Evolutionary conservation across 352 stramenopile species (phyloP), one percentile per base, ranked within the genome.

Genomic region (Globisporangium spinosum): DNA sequence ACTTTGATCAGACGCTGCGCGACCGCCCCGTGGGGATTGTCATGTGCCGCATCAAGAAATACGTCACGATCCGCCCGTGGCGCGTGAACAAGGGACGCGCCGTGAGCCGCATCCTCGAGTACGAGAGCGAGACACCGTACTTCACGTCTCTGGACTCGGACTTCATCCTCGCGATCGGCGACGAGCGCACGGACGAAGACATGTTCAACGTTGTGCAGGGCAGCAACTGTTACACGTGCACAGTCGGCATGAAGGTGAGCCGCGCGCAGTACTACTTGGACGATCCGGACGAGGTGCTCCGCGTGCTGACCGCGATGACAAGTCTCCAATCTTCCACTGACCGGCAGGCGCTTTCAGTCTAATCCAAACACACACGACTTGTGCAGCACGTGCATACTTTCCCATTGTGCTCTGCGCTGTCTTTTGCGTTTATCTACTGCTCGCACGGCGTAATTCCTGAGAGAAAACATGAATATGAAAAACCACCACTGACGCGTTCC

Each of bases 171-270:
- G 86, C 85, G 1, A 73, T 96, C 34, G 89, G 89, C 5, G 89
- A 96, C 64, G 89, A 96, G 66, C 82, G 89, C 54, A 95, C 89
- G 38, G 89, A 96, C 62, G 89, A 96, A 77, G 87, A 96, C 59
- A 96, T 96, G 87, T 96, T 95, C 61, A 89, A 96, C 67, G 87
- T 96, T 38, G 83, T 96, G 38, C 89, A 96, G 69, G 89, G 87
- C 29, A 90, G 77, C 71, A 93, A 96, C 62, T 95, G 89, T 71
- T 96, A 95, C 75, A 96, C 89, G 1, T 92, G 83, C 72, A 93
- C 89, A 8, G 89, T 96, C 27, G 89, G 89, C 53, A 87, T 85
- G 77, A 96, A 96, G 78, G 89, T 96, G 23, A 95, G 85, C 68
- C 83, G 86, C 23, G 86, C 86, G n/a, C 82, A 91, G 60, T 92